phyloP scores from a whole-genome alignment of 306 rosid genomes.

The Cicer chorassanicum region DNA sequence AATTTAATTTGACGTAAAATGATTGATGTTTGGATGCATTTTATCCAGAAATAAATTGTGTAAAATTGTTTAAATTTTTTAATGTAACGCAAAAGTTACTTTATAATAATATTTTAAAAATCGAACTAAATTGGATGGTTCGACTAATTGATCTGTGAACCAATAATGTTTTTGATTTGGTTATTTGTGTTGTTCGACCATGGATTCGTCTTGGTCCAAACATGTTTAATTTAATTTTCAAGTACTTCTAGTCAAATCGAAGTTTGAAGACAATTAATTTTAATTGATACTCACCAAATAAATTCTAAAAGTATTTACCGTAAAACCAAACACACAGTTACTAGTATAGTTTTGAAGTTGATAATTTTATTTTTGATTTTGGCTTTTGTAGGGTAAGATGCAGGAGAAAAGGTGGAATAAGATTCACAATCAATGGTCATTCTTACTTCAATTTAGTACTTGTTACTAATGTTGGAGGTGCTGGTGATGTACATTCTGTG shows the following conservation, averaged over 20 bases:
- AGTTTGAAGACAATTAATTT: background rate
- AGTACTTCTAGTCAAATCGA: background rate
- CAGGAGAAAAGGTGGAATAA: slow-evolving; percentile 53
- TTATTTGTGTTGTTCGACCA: too few relatives aligned
- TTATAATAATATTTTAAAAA: too few relatives aligned
- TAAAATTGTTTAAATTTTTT: background rate
- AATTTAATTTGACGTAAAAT: background rate
- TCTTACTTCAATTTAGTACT: slow-evolving; percentile 61
- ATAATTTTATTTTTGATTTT: background rate
- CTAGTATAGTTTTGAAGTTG: slow-evolving; percentile 4
- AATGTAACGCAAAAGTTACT: background rate
- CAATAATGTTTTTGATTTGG: too few relatives aligned
- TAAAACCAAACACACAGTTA: background rate
- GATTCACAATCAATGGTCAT: slow-evolving; percentile 60
- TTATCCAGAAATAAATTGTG: background rate
- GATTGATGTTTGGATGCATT: background rate
- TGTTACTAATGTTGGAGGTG: slow-evolving; percentile 60
- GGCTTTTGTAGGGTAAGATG: slow-evolving; percentile 55
- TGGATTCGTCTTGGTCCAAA: too few relatives aligned
- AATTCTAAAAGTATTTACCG: background rate
- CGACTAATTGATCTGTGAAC: too few relatives aligned
- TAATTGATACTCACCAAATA: background rate
- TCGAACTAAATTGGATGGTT: too few relatives aligned
- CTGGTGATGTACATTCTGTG: slow-evolving; percentile 59
- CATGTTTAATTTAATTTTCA: too few relatives aligned